phyloP scores from a whole-genome alignment of 2,329 filamentous ascomycete genomes.

The Coleophoma eucalyptorum region DNA sequence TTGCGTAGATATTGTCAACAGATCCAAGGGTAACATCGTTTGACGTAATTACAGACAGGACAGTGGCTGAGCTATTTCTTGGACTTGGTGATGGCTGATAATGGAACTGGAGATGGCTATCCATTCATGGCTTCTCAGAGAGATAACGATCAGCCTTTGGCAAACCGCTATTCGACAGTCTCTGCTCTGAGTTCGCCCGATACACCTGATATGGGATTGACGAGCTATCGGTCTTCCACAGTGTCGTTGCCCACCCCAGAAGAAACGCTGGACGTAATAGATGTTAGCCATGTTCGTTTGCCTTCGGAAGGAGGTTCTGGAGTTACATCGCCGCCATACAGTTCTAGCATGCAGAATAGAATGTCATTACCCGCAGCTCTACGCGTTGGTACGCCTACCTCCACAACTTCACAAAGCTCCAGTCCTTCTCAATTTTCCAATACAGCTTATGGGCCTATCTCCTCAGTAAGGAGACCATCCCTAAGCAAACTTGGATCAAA shows the following conservation, averaged over 20 bases:
- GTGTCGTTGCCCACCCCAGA: constrained; percentile 12
- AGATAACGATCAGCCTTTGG: neutral
- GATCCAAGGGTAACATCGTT: no score
- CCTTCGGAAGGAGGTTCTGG: constrained; percentile 9
- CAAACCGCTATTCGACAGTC: constrained; percentile 3
- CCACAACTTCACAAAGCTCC: constrained; percentile 10
- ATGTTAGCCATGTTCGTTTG: constrained; percentile 21
- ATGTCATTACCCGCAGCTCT: constrained; percentile 14
- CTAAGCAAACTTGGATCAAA: constrained; percentile 7
- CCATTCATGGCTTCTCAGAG: constrained; percentile 7
- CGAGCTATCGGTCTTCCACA: constrained; percentile 10
- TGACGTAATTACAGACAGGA: no score
- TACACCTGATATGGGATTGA: neutral
- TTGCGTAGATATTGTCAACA: no score
- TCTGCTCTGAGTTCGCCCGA: constrained; percentile 9
- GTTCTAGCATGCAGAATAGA: constrained; percentile 6
- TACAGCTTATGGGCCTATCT: constrained; percentile 15
- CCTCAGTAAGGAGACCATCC: constrained; percentile 5
- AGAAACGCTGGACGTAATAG: constrained; percentile 13
- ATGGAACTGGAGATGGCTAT: constrained; percentile 13
- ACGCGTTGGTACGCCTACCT: constrained; percentile 14
- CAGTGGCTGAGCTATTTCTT: no score
- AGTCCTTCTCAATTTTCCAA: constrained; percentile 12
- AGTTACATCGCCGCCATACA: neutral
- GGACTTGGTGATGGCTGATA: constrained; percentile 13